These are phyloP conservation scores for Globisporangium orthogonon DNA, from an alignment of 352 stramenopile genomes.

Conservation along the genomic window DNA sequence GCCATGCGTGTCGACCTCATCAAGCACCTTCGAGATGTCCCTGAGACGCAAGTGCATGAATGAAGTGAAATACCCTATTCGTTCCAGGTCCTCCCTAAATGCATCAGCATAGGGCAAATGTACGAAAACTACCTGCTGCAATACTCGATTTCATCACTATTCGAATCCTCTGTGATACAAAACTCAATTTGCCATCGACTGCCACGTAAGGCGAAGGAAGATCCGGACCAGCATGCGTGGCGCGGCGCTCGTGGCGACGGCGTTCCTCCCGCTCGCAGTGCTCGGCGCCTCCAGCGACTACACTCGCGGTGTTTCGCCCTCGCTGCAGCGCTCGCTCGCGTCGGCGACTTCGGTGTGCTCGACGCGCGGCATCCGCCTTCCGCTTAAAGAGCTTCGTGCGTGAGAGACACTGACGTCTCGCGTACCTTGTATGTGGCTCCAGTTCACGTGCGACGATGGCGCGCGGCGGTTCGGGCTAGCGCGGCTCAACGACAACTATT, in stretches of 20 bases:
- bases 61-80: no score
- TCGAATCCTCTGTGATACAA: background rate
- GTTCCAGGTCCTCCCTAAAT: no score
- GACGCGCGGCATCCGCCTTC: background rate
- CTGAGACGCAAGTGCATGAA: no score
- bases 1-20: no score
- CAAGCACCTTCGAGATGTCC: no score
- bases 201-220: background rate
- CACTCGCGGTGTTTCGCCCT: conserved; percentile 31
- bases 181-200: background rate
- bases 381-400: no score
- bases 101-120: no score
- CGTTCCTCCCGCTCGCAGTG: conserved; percentile 12
- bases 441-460: conserved; percentile 76
- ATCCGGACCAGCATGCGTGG: background rate
- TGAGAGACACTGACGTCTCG: conserved; percentile 2
- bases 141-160: background rate
- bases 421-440: background rate
- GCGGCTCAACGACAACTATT: conserved; percentile 92
- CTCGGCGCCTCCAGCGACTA: conserved; percentile 15
- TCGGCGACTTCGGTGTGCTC: conserved; percentile 28
- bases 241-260: conserved; percentile 1
- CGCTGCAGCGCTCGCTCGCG: conserved; percentile 31
- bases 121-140: background rate
- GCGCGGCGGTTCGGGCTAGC: conserved; percentile 38